Percentiles rank a stretch among this genome's conserved stretches.
These are phyloP conservation scores for Entomortierella lignicola DNA, from an alignment of 192 early-diverging fungal genomes.

Conservation along the genomic window DNA sequence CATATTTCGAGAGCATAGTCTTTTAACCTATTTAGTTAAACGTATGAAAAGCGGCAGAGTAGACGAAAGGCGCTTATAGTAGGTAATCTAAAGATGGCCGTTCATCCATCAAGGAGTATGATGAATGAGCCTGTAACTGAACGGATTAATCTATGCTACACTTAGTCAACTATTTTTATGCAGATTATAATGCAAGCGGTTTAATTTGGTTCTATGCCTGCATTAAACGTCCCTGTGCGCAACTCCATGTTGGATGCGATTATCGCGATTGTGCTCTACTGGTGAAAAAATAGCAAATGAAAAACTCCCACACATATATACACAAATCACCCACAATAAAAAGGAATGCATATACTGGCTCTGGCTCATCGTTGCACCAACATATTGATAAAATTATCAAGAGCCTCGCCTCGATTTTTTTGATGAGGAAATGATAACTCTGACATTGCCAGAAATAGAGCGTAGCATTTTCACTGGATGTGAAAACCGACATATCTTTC, in stretches of 20 bases:
- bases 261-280: constrained; percentile 6
- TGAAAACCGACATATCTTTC: background rate
- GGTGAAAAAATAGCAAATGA: background rate
- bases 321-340: no score
- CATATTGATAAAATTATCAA: background rate
- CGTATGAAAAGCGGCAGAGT: no score
- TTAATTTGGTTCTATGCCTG: background rate
- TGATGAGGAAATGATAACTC: constrained; percentile 7
- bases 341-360: background rate
- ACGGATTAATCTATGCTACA: background rate
- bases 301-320: background rate
- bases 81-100: background rate
- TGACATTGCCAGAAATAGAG: background rate
- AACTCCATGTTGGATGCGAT: constrained; percentile 17
- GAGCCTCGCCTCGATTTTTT: background rate
- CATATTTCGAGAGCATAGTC: background rate
- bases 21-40: background rate
- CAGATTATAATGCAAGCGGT: background rate
- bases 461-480: background rate
- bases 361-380: background rate
- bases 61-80: no score
- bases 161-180: no score
- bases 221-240: constrained; percentile 1
- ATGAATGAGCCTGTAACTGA: background rate
- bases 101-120: constrained; percentile 1